Evolutionary conservation across 2,329 filamentous ascomycete genomes (phyloP).

Genomic region (Sordariomycetes sp.): DNA sequence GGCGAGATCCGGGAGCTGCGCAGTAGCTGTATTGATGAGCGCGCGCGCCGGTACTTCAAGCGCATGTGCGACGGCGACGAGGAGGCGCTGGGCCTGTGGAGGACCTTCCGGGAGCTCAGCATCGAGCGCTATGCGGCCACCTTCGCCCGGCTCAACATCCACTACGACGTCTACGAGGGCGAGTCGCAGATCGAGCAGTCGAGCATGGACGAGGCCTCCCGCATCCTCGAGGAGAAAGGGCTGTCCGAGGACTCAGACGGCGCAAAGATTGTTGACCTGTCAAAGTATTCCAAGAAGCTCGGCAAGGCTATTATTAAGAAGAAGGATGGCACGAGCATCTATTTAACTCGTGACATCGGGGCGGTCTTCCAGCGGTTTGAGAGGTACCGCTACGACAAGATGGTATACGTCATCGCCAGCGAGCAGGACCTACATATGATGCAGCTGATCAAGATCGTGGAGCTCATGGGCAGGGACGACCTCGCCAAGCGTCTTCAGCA

Average conservation of each 20-base stretch:
- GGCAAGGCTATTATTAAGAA: background rate
- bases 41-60: constrained; percentile 44
- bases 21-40: constrained; percentile 30
- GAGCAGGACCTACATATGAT: constrained; percentile 25
- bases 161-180: constrained; percentile 43
- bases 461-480: constrained; percentile 16
- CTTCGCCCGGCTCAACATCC: constrained; percentile 40
- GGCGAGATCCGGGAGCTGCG: constrained; percentile 21
- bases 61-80: constrained; percentile 41
- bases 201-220: constrained; percentile 39
- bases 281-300: constrained; percentile 35
- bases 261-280: constrained; percentile 53
- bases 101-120: constrained; percentile 35
- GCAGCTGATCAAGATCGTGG: constrained; percentile 17
- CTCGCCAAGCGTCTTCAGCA: too few species aligned
- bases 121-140: constrained; percentile 38
- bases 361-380: constrained; percentile 41
- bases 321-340: constrained; percentile 51
- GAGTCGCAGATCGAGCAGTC: background rate
- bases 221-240: constrained; percentile 44
- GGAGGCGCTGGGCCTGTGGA: constrained; percentile 36
- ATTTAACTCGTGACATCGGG: constrained; percentile 60
- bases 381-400: constrained; percentile 26
- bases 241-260: constrained; percentile 46
- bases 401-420: constrained; percentile 26